These are phyloP conservation scores for Solanum pimpinellifolium DNA, from an alignment of 257 asterid species.

Conservation along the genomic window DNA sequence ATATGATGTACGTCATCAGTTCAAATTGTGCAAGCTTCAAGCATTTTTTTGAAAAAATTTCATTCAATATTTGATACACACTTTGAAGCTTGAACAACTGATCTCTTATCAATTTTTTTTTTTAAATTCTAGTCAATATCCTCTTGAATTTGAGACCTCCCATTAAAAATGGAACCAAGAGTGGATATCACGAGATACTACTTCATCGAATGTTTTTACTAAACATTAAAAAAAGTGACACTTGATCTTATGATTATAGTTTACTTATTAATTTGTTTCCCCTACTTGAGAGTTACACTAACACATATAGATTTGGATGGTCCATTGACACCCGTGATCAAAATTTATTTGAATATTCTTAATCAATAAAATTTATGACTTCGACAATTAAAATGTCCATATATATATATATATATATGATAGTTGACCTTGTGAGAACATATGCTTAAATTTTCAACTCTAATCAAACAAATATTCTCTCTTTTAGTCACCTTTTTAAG, in stretches of 20 bases:
- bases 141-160: not conserved
- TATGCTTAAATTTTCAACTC: not conserved
- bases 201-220: not conserved
- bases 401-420: not conserved
- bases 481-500: not conserved
- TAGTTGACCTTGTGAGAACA: not conserved
- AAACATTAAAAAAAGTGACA: not conserved
- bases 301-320: not conserved
- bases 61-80: accelerated
- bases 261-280: not conserved
- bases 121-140: not conserved
- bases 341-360: no score
- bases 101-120: not conserved
- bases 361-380: no score
- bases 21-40: not conserved
- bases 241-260: not conserved
- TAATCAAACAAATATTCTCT: not conserved
- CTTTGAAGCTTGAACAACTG: not conserved
- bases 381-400: no score
- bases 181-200: not conserved
- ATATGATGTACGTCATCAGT: not conserved
- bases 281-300: not conserved
- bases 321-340: not conserved
- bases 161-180: not conserved
- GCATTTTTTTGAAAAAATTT: not conserved